These are phyloP conservation scores for Pisolithus marmoratus DNA, from an alignment of 768 basidiomycete species.

Conservation along the genomic window DNA sequence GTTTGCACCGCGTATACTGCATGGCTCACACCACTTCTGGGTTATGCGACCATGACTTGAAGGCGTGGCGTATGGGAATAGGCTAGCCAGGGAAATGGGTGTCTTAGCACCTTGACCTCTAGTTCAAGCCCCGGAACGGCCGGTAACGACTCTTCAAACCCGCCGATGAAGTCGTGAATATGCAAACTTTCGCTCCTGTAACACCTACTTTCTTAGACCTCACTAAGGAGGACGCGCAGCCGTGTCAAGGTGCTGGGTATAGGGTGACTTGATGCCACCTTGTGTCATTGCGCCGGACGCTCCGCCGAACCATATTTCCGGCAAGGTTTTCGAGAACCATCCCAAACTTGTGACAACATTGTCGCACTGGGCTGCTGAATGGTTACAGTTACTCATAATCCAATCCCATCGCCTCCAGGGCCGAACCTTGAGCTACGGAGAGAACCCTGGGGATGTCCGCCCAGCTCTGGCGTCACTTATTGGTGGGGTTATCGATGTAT, in stretches of 20 bases:
- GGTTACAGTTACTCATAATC: conserved; percentile 20
- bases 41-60: conserved; percentile 20
- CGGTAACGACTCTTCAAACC: not conserved
- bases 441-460: conserved; percentile 3
- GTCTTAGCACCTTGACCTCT: conserved; percentile 6
- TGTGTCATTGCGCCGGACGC: not conserved
- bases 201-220: not conserved
- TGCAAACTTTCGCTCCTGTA: not conserved
- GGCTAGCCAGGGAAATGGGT: conserved; percentile 7
- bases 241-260: not conserved
- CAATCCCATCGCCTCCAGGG: conserved; percentile 13
- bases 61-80: conserved; percentile 15
- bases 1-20: conserved; percentile 11
- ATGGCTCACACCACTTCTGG: conserved; percentile 8
- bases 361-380: conserved; percentile 21
- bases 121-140: conserved; percentile 7
- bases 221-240: not conserved
- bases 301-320: not conserved
- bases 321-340: not conserved
- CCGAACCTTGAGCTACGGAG: conserved; percentile 18
- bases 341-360: conserved; percentile 7
- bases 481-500: conserved; percentile 16
- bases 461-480: conserved; percentile 15
- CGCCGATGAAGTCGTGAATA: not conserved
- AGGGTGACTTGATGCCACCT: not conserved